These are phyloP conservation scores for Imleria badia DNA, from an alignment of 768 basidiomycete species.

Conservation along the genomic window DNA sequence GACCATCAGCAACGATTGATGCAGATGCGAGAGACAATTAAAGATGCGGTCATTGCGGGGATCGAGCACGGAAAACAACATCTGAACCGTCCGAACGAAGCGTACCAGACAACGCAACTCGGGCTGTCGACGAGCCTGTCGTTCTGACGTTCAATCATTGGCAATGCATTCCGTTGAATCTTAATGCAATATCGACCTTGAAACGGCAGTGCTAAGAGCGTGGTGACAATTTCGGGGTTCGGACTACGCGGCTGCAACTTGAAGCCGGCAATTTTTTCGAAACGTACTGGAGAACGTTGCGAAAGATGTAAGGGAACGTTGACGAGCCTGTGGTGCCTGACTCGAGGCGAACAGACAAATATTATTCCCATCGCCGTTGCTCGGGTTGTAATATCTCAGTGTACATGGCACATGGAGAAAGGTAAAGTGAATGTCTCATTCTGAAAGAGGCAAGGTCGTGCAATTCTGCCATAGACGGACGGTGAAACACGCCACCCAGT, in stretches of 20 bases:
- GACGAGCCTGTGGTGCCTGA: neutral
- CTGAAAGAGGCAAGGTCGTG: neutral
- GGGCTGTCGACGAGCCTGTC: no score
- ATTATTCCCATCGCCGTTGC: neutral
- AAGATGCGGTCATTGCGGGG: neutral
- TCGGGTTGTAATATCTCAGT: neutral
- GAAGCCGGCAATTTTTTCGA: neutral
- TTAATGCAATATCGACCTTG: neutral
- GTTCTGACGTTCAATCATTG: no score
- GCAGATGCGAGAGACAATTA: neutral
- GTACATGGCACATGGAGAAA: neutral
- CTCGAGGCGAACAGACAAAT: neutral
- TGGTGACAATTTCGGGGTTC: neutral
- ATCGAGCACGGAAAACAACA: no score
- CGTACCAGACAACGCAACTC: neutral
- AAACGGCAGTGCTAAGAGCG: neutral
- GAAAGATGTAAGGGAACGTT: neutral
- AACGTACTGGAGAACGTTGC: neutral
- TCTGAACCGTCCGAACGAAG: neutral
- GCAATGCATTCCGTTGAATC: neutral
- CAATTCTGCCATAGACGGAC: neutral
- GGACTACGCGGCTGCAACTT: neutral
- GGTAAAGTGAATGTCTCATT: conserved; percentile 1
- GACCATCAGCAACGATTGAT: no score
- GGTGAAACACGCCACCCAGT: conserved; percentile 29